Percentiles rank a stretch among this genome's conserved stretches.
phyloP scores from a whole-genome alignment of 306 rosid genomes.

The Ceratonia siliqua region DNA sequence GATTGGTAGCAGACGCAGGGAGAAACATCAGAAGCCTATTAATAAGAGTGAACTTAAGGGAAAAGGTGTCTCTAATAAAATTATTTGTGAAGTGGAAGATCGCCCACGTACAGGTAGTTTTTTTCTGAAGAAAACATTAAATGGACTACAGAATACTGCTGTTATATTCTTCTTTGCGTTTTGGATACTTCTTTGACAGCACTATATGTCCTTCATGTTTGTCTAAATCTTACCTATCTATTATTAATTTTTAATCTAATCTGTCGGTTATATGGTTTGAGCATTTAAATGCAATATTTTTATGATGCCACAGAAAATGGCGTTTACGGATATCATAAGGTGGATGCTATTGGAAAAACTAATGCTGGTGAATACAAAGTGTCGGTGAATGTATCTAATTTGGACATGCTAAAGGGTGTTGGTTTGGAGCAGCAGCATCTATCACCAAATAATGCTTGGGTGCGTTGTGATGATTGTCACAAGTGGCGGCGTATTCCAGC shows the following conservation, averaged over 20 bases:
- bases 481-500: slow-evolving; percentile 98
- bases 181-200: slow-evolving; percentile 19
- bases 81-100: slow-evolving; percentile 45
- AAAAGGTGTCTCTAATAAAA: slow-evolving; percentile 42
- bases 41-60: slow-evolving; percentile 55
- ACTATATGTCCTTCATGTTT: slow-evolving; percentile 16
- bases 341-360: slow-evolving; percentile 46
- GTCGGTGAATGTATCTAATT: slow-evolving; percentile 39
- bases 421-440: slow-evolving; percentile 54
- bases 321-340: slow-evolving; percentile 49
- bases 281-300: slow-evolving; percentile 23
- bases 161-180: slow-evolving; percentile 23
- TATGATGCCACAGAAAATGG: slow-evolving; percentile 37
- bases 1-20: slow-evolving; percentile 48
- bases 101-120: slow-evolving; percentile 58
- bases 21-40: slow-evolving; percentile 48
- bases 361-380: slow-evolving; percentile 37
- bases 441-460: slow-evolving; percentile 85
- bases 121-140: slow-evolving; percentile 16
- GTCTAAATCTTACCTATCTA: slow-evolving; percentile 12
- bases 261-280: slow-evolving; percentile 15
- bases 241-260: slow-evolving; percentile 26
- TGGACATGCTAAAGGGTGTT: slow-evolving; percentile 45
- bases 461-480: slow-evolving; percentile 87
- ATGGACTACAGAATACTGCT: slow-evolving; percentile 9